phyloP scores from a whole-genome alignment of 2,329 filamentous ascomycete genomes.

The Ophidiomyces ophidiicola region DNA sequence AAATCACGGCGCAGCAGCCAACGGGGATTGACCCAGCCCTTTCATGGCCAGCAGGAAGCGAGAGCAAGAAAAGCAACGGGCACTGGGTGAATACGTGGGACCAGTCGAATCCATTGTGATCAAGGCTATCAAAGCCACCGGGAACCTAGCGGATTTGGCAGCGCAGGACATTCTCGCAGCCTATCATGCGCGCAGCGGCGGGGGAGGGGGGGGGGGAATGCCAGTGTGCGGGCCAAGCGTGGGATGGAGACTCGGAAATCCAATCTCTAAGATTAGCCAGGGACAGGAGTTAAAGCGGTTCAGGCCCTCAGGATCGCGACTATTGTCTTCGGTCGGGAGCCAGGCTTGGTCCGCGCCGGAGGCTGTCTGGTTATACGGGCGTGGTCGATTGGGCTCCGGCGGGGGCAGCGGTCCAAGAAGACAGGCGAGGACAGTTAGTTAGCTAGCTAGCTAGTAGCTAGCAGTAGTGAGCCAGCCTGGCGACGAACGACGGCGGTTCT shows the following conservation, averaged over 20 bases:
- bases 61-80: constrained; percentile 1
- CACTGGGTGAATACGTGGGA: constrained; percentile 9
- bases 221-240: constrained; percentile 2
- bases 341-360: background rate
- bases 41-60: background rate
- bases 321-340: constrained; percentile 20
- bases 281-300: background rate
- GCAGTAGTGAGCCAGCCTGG: too few species aligned
- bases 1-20: background rate
- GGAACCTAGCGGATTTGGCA: background rate
- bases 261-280: constrained; percentile 3
- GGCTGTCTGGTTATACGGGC: too few species aligned
- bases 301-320: too few species aligned
- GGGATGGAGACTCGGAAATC: background rate
- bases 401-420: too few species aligned
- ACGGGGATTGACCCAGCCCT: too few species aligned
- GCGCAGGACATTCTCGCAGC: background rate
- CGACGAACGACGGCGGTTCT: too few species aligned
- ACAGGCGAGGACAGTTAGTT: too few species aligned
- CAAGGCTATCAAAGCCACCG: constrained; percentile 4
- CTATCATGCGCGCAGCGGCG: constrained; percentile 5
- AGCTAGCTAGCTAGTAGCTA: too few species aligned
- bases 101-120: constrained; percentile 1
- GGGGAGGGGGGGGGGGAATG: too few species aligned
- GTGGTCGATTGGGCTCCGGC: too few species aligned